phyloP scores from a whole-genome alignment of 164 flowering plant genomes.

The Chimonanthus praecox region DNA sequence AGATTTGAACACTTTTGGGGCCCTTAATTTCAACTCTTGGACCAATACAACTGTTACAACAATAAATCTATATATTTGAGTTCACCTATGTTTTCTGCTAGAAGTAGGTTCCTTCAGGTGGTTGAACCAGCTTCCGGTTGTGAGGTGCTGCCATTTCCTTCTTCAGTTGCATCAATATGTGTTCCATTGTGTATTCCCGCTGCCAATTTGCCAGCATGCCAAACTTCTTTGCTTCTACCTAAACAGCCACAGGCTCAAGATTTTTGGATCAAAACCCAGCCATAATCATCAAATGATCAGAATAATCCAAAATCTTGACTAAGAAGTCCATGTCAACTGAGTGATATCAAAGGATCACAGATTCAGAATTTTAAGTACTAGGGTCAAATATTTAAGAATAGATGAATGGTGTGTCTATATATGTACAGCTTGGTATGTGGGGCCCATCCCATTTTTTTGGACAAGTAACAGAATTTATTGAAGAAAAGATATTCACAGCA shows the following conservation, averaged over 20 bases:
- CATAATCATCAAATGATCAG: not conserved
- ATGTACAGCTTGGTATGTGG: too few relatives aligned
- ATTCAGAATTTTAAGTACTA: too few relatives aligned
- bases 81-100: conserved; percentile 25
- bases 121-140: conserved; percentile 88
- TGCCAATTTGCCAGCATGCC: conserved; percentile 81
- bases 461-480: too few relatives aligned
- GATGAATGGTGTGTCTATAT: too few relatives aligned
- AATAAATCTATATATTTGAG: conserved; percentile 12
- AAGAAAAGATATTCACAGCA: too few relatives aligned
- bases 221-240: conserved; percentile 86
- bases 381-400: too few relatives aligned
- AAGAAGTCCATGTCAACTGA: too few relatives aligned
- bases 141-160: conserved; percentile 93
- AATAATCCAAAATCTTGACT: too few relatives aligned
- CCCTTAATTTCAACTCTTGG: conserved; percentile 22
- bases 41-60: conserved; percentile 28
- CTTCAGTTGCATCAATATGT: conserved; percentile 77
- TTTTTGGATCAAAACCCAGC: not conserved
- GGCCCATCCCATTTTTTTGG: too few relatives aligned
- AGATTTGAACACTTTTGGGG: conserved; percentile 17
- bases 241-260: not conserved
- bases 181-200: conserved; percentile 89
- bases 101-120: conserved; percentile 88
- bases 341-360: too few relatives aligned